phyloP scores from a whole-genome alignment of 768 basidiomycete genomes.

The Pseudohyphozyma bogoriensis region DNA sequence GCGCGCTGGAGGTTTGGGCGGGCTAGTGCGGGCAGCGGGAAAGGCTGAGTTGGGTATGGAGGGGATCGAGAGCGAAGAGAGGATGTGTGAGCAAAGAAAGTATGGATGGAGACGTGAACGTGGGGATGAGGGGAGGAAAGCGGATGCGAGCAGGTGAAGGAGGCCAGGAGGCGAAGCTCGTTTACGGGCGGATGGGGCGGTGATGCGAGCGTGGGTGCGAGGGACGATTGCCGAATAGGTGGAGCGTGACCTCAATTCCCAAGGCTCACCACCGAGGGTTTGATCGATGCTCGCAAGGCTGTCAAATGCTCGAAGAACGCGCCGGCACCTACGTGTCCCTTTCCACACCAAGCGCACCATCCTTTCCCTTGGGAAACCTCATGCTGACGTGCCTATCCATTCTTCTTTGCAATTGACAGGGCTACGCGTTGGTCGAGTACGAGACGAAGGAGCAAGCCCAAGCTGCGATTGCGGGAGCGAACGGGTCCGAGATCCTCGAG shows the following conservation, averaged over 20 bases:
- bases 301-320: too few species aligned
- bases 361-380: background rate
- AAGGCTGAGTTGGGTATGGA: background rate
- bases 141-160: background rate
- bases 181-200: too few species aligned
- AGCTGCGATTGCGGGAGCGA: conserved; percentile 80
- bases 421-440: conserved; percentile 95
- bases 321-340: too few species aligned
- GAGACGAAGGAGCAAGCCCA: conserved; percentile 91
- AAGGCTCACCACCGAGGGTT: too few species aligned
- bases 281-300: too few species aligned
- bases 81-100: background rate
- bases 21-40: background rate
- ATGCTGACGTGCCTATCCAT: too few species aligned
- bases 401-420: conserved; percentile 52
- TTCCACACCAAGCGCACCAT: background rate
- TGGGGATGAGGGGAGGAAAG: background rate
- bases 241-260: too few species aligned
- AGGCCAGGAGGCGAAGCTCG: too few species aligned
- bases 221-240: too few species aligned
- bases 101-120: background rate
- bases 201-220: too few species aligned
- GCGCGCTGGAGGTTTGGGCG: background rate
- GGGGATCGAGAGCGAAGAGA: background rate
- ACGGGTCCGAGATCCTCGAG: conserved; percentile 71